phyloP scores from a whole-genome alignment of 1,284 basidiomycete species.

The Cryptococcus jaspeensis region DNA sequence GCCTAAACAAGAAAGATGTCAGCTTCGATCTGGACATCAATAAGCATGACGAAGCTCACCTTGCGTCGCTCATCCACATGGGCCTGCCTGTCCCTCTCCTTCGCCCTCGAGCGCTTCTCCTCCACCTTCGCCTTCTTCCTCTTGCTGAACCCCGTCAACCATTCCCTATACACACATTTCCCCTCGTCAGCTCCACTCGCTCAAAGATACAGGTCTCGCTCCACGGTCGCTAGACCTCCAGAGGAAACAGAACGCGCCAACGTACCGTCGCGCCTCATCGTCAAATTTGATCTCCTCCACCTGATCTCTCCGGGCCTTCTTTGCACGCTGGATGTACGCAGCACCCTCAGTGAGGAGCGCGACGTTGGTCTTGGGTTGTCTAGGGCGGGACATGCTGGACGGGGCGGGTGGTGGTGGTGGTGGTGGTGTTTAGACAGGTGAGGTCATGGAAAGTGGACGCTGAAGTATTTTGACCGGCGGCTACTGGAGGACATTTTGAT shows the following conservation, averaged over 20 bases:
- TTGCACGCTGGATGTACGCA: constrained; percentile 48
- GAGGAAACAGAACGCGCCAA: not conserved
- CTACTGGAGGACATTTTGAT: not conserved
- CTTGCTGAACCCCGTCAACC: constrained; percentile 52
- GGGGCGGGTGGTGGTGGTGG: not conserved
- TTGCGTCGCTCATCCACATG: constrained; percentile 46
- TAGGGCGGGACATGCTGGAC: not conserved
- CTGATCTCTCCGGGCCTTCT: constrained; percentile 45
- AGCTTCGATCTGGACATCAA: not conserved
- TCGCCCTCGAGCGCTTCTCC: constrained; percentile 43
- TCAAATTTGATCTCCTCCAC: constrained; percentile 53
- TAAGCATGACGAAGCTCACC: constrained; percentile 34
- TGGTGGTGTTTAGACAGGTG: not conserved
- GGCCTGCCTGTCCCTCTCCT: constrained; percentile 47
- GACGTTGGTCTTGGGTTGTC: constrained; percentile 38
- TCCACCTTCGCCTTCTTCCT: constrained; percentile 52
- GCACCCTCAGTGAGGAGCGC: constrained; percentile 51
- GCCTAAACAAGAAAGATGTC: constrained; percentile 22
- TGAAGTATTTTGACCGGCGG: constrained; percentile 1
- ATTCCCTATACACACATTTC: constrained; percentile 37
- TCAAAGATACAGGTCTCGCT: not conserved
- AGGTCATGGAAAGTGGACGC: not conserved
- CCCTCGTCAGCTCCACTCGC: not conserved
- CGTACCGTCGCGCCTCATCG: constrained; percentile 46
- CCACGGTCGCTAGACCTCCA: not conserved